Evolutionary conservation across 2,329 filamentous ascomycete species (phyloP).

Genomic region (Chaetomiaceae sp.): DNA sequence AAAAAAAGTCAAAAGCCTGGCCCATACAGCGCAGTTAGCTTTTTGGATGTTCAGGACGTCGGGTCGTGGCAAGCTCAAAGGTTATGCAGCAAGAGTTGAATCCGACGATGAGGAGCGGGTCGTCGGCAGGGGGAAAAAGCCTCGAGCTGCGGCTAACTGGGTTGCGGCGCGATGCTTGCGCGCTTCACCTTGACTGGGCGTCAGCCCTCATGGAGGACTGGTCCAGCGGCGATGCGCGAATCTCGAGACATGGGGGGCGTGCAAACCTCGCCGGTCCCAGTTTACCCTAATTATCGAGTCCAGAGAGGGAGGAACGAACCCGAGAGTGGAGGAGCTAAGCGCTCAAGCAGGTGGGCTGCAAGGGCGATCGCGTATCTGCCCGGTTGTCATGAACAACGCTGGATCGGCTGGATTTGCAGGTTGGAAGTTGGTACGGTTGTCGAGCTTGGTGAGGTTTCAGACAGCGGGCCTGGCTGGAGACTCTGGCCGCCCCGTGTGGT

Average conservation of each 20-base stretch:
- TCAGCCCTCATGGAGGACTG: no score
- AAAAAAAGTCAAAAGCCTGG: constrained; percentile 15
- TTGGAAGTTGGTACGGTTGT: constrained; percentile 16
- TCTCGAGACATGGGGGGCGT: neutral
- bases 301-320: neutral
- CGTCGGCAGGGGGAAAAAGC: constrained; percentile 7
- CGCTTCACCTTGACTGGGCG: constrained; percentile 14
- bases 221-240: neutral
- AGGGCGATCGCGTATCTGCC: neutral
- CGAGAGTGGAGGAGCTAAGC: neutral
- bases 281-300: constrained; percentile 3
- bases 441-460: constrained; percentile 13
- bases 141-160: constrained; percentile 13
- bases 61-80: constrained; percentile 13
- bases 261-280: neutral
- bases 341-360: neutral
- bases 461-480: constrained; percentile 5
- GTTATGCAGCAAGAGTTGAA: constrained; percentile 16
- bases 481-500: constrained; percentile 5
- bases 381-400: neutral
- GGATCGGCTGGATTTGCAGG: neutral
- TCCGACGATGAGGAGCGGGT: constrained; percentile 16
- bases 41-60: constrained; percentile 17
- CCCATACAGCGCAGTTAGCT: constrained; percentile 13
- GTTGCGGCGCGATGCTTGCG: constrained; percentile 19